A percentile compares a stretch with the other conserved stretches of the same genome.
phyloP scores from a whole-genome alignment of 1,139 yeast species.

The Zygoascus sp. region DNA sequence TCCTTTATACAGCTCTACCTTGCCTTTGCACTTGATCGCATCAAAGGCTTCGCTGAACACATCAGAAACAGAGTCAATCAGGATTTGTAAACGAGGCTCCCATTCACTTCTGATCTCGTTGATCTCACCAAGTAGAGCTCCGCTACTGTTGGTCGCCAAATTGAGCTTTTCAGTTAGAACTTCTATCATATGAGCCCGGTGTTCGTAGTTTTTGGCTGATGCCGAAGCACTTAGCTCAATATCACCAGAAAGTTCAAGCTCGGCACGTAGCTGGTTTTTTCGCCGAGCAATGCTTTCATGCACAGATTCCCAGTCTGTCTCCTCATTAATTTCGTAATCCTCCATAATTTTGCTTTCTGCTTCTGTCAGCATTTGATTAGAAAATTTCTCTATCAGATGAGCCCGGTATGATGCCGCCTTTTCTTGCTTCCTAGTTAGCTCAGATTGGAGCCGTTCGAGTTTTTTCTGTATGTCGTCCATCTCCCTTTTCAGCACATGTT shows the following conservation, averaged over 20 bases:
- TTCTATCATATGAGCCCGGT: conserved; percentile 32
- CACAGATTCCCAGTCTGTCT: conserved; percentile 1
- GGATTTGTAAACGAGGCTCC: conserved; percentile 53
- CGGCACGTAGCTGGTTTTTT: conserved; percentile 7
- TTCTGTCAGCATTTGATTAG: not conserved
- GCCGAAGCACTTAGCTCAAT: conserved; percentile 4
- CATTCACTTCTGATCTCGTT: conserved; percentile 42
- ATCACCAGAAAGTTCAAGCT: conserved; percentile 8
- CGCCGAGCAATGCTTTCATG: not conserved
- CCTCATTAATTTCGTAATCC: not conserved
- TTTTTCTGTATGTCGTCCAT: not conserved
- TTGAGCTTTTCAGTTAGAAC: conserved; percentile 29
- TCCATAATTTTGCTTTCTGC: conserved; percentile 4
- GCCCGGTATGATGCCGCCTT: not conserved
- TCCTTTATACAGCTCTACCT: conserved; percentile 55
- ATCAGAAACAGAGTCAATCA: conserved; percentile 51
- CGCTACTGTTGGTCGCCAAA: conserved; percentile 21
- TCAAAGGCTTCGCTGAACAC: conserved; percentile 65
- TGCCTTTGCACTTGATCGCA: conserved; percentile 81
- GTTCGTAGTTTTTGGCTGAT: conserved; percentile 21
- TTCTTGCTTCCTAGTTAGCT: conserved; percentile 1
- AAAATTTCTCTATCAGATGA: not conserved
- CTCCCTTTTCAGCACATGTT: conserved; percentile 2
- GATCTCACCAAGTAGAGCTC: conserved; percentile 39
- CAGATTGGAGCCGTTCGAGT: not conserved